phyloP scores from a whole-genome alignment of 1,139 yeast genomes.

The Blastobotrys malaysiensis region DNA sequence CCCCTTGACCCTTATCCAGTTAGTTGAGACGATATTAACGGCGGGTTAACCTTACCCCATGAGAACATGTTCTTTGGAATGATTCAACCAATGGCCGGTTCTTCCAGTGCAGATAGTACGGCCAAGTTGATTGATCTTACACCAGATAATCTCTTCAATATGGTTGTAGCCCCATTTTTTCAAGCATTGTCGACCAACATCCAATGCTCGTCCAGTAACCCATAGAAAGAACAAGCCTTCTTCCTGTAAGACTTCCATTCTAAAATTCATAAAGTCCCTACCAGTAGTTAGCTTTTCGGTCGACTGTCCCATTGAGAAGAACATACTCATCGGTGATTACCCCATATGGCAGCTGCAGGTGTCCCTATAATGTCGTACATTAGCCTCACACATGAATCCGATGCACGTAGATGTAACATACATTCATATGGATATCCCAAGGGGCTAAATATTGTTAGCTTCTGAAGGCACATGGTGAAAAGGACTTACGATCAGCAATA shows the following conservation, averaged over 20 bases:
- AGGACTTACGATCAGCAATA: conserved; percentile 63
- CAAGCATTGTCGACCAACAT: conserved; percentile 74
- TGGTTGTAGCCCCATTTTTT: conserved; percentile 76
- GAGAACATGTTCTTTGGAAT: conserved; percentile 83
- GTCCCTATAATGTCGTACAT: conserved; percentile 17
- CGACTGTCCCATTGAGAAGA: neutral
- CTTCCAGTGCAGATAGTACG: conserved; percentile 91
- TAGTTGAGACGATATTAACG: no score
- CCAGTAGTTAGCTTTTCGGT: neutral
- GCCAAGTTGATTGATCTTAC: conserved; percentile 79
- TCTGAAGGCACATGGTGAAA: conserved; percentile 2
- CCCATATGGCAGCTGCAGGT: conserved; percentile 56
- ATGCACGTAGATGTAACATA: neutral
- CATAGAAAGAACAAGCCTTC: conserved; percentile 81
- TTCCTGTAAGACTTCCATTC: conserved; percentile 64
- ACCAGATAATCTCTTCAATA: conserved; percentile 82
- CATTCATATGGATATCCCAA: conserved; percentile 36
- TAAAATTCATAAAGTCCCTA: conserved; percentile 42
- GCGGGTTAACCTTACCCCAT: conserved; percentile 65
- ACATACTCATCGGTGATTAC: conserved; percentile 45
- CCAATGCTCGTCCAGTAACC: conserved; percentile 94
- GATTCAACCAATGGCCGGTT: conserved; percentile 96
- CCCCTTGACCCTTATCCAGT: conserved; percentile 49
- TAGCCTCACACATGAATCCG: conserved; percentile 4
- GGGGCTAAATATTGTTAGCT: conserved; percentile 24